phyloP scores from a whole-genome alignment of 805 yeast species.

The Debaryomyces tyrocola region DNA sequence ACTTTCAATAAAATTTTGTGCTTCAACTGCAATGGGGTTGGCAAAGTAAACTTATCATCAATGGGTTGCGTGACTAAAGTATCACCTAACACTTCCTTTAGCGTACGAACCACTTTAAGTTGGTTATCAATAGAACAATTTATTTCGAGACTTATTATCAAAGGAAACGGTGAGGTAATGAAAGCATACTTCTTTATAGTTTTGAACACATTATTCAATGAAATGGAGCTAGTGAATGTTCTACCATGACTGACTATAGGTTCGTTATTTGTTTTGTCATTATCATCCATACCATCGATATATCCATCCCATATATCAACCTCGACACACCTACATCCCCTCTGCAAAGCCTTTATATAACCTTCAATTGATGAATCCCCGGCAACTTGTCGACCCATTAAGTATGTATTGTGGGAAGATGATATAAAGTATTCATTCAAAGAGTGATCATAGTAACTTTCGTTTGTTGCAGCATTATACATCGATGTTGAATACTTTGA shows the following conservation, averaged over 20 bases:
- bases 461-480: conserved; percentile 7
- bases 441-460: conserved; percentile 47
- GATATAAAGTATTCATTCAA: conserved; percentile 85
- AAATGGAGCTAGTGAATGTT: conserved; percentile 74
- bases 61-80: conserved; percentile 47
- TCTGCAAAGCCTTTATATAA: conserved; percentile 78
- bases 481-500: conserved; percentile 26
- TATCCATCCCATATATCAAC: conserved; percentile 87
- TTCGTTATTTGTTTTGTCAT: conserved; percentile 35
- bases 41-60: conserved; percentile 41
- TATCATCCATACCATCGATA: conserved; percentile 42
- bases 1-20: conserved; percentile 77
- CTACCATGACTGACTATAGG: conserved; percentile 92
- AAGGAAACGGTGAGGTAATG: conserved; percentile 81
- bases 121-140: conserved; percentile 76
- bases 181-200: conserved; percentile 85
- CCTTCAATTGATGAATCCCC: conserved; percentile 89
- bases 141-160: conserved; percentile 82
- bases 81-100: conserved; percentile 62
- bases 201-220: conserved; percentile 65
- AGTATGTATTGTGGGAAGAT: conserved; percentile 92
- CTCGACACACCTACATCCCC: conserved; percentile 94
- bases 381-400: conserved; percentile 83
- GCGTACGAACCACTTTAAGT: conserved; percentile 47
- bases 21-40: conserved; percentile 72